Percentiles rank a stretch among this genome's conserved stretches.
Evolutionary conservation across 352 stramenopile genomes (phyloP).

Genomic region (Pythium monospermum): DNA sequence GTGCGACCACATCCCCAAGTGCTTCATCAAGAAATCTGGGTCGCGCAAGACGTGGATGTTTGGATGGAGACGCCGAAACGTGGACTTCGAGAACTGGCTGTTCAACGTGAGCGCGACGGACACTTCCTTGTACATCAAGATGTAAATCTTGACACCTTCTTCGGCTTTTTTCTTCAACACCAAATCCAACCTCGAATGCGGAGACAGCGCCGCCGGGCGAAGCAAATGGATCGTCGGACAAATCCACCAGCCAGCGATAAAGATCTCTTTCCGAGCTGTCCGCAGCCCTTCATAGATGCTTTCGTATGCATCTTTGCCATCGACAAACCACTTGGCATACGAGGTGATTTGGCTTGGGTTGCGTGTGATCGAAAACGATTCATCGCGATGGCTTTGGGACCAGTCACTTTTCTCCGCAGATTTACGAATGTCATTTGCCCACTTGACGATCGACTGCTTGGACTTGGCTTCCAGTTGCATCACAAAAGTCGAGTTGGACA

Average conservation of each 20-base stretch:
- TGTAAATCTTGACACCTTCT: slow-evolving; percentile 84
- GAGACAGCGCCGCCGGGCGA: slow-evolving; percentile 50
- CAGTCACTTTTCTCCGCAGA: slow-evolving; percentile 61
- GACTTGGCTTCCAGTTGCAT: slow-evolving; percentile 79
- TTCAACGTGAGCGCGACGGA: slow-evolving; percentile 79
- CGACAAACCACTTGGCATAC: slow-evolving; percentile 78
- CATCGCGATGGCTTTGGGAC: slow-evolving; percentile 74
- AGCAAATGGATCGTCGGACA: slow-evolving; percentile 80
- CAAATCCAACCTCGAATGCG: slow-evolving; percentile 61
- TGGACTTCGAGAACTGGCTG: slow-evolving; percentile 75
- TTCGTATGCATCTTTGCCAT: slow-evolving; percentile 68
- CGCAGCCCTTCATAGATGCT: slow-evolving; percentile 68
- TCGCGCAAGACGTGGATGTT: slow-evolving; percentile 88
- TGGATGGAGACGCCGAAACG: slow-evolving; percentile 54
- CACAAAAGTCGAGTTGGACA: slow-evolving; percentile 83
- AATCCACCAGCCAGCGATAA: slow-evolving; percentile 90
- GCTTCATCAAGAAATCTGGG: slow-evolving; percentile 85
- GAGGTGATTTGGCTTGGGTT: slow-evolving; percentile 55
- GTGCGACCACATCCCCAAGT: slow-evolving; percentile 86
- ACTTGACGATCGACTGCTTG: slow-evolving; percentile 76
- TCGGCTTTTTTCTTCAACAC: slow-evolving; percentile 65
- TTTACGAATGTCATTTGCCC: slow-evolving; percentile 81
- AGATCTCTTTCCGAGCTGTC: slow-evolving; percentile 80
- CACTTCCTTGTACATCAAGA: slow-evolving; percentile 91
- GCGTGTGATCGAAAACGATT: slow-evolving; percentile 73